These are phyloP conservation scores for Pleoardoris graminearum DNA, from an alignment of 2,329 filamentous ascomycete genomes.

Conservation along the genomic window DNA sequence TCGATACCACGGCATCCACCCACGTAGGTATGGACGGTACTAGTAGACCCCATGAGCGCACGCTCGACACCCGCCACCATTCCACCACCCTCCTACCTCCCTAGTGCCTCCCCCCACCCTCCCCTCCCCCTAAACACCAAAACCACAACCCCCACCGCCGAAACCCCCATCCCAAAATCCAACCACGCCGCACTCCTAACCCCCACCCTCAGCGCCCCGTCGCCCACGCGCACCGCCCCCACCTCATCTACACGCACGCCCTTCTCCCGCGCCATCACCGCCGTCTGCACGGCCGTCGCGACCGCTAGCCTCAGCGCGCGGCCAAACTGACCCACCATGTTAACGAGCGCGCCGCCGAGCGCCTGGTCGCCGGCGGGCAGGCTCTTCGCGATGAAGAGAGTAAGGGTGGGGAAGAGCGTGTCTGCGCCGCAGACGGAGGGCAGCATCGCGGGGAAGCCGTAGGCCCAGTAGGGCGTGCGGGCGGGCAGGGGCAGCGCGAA, in stretches of 20 bases:
- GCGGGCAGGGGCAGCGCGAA: conserved; percentile 67
- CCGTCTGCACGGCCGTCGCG: conserved; percentile 66
- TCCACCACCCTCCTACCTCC: no score
- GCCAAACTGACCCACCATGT: conserved; percentile 67
- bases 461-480: conserved; percentile 67
- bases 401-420: conserved; percentile 67
- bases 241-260: conserved; percentile 32
- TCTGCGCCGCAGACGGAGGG: conserved; percentile 68
- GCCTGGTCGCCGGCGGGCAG: conserved; percentile 67
- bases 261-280: conserved; percentile 48
- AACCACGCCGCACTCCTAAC: conserved; percentile 48
- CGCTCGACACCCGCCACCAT: no score
- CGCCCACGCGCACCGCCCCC: conserved; percentile 22
- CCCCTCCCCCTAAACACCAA: no score
- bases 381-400: conserved; percentile 66
- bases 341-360: conserved; percentile 69
- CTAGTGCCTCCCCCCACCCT: no score
- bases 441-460: conserved; percentile 67
- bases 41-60: no score
- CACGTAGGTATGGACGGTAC: no score
- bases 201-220: conserved; percentile 42
- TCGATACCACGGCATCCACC: no score
- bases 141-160: no score
- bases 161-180: conserved; percentile 45
- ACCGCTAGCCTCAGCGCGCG: conserved; percentile 68